Evolutionary conservation across 129 eudicot species (phyloP).

Genomic region (Centaurea solstitialis): DNA sequence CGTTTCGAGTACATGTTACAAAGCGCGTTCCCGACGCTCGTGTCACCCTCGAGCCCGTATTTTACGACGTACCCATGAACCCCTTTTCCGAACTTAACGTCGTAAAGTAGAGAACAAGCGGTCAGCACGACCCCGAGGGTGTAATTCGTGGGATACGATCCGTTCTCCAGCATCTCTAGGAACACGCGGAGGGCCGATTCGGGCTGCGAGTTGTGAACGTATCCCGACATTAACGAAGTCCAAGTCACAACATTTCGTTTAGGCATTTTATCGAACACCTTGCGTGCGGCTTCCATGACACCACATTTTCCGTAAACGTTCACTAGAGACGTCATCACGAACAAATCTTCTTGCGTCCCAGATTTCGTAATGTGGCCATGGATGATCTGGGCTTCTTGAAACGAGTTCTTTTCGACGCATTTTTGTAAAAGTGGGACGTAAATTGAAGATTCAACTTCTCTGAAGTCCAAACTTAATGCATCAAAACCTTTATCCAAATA

Average conservation of each 20-base stretch:
- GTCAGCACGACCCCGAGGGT: conserved; percentile 65
- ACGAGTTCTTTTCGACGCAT: conserved; percentile 55
- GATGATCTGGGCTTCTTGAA: conserved; percentile 44
- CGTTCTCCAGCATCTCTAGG: conserved; percentile 65
- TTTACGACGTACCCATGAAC: conserved; percentile 73
- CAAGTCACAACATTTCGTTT: conserved; percentile 77
- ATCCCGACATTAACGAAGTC: conserved; percentile 87
- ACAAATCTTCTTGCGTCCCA: conserved; percentile 54
- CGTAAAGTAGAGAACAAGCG: conserved; percentile 51
- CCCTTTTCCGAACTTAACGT: conserved; percentile 53
- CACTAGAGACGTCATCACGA: conserved; percentile 71
- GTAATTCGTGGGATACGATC: conserved; percentile 67
- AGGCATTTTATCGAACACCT: conserved; percentile 64
- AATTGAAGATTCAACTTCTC: conserved; percentile 49
- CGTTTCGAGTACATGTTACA: conserved; percentile 73
- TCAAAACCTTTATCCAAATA: conserved; percentile 45
- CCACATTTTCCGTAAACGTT: conserved; percentile 85
- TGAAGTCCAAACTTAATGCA: conserved; percentile 43
- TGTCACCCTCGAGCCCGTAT: conserved; percentile 53
- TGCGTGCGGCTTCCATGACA: conserved; percentile 63
- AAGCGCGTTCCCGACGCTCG: conserved; percentile 70
- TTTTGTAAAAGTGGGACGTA: conserved; percentile 73
- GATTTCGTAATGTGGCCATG: conserved; percentile 77
- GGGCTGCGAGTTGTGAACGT: conserved; percentile 66
- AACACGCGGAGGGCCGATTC: conserved; percentile 52